Evolutionary conservation across 208 protist genomes (phyloP), one percentile per base, ranked within the genome.

Genomic region (Wallacemonas rigidus): DNA sequence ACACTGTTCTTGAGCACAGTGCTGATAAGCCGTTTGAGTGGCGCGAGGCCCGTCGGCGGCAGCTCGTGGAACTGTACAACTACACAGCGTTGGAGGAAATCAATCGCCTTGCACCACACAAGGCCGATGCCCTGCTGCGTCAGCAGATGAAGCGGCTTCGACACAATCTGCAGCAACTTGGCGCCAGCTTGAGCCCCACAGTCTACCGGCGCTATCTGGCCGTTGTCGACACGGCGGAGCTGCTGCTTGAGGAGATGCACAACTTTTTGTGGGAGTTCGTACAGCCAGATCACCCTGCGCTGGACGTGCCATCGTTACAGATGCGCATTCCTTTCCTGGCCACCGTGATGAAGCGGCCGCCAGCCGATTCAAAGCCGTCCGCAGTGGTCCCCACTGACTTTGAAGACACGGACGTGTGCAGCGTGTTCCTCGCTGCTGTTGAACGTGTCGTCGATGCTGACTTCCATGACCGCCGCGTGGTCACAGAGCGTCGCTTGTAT

Each of bases 241-340:
- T 79, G 57, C 79, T 94, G 1, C 67, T 96, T 6, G 77, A 84
- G 35, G 88, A 92, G 74, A 72, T 93, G 45, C 83, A 96, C 68
- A 78, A 94, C 78, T 95, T 94, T 68, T 65, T 96, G 58, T 96
- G 91, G 91, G 88, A 92, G 74, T 92, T 88, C 71, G 91, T 94
- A 40, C 43, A 60, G 60, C 71, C 77, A 61, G 87, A 93, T 57
- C 89, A 94, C 79, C 85, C 88, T 26, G 82, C 86, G 2, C 81
- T 90, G 76, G 88, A 93, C 2, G 69, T 94, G 44, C 81, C 87
- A 17, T 74, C 87, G 55, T 78, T 94, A 61, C 76, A 86, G 48
- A 57, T 96, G 63, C 85, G 87, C 60, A 81, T 96, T 7, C 91
- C 91, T 3, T 89, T 92, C 65, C 76, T 96, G 7, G 82, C 80